Evolutionary conservation across 768 basidiomycete genomes (phyloP), one percentile per base, ranked within the genome.

Genomic region (Naganishia onofrii): DNA sequence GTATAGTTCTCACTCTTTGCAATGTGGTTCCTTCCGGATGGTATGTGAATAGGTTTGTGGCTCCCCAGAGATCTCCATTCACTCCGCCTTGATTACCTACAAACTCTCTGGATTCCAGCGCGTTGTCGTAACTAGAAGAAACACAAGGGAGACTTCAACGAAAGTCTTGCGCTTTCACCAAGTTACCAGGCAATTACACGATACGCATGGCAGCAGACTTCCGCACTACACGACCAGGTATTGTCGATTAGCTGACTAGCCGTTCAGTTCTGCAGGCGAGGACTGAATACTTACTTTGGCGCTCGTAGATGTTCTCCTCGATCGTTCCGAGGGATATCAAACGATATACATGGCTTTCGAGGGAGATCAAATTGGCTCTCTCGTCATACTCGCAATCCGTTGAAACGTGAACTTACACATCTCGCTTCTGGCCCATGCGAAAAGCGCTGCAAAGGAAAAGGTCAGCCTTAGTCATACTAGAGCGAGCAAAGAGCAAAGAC

Each of bases 241-340:
- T 63, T 48, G 3, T 44, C 26, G 31, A 23, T 48, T 66, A 67
- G 46, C 10, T n/a, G 44, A 19, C 17, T 54, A n/a, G 32, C 15
- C 13, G n/a, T 17, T 42, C 9, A 15, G 32, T 9, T 34, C 21
- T 19, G 28, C 36, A 29, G 6, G 28, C 63, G 42, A 19, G 23
- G 26, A 42, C 42, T 4, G 12, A 36, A 23, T 2, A 68, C 77
- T 68, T 28, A 79, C 79, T 74, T 64, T 80, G 79, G 1, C 79
- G 68, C 64, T 80, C 78, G 51, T 80, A 80, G 48, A 75, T 78
- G 19, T 78, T 71, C 72, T 80, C 79, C 52, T 80, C 79, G 28
- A 80, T 54, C 0, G 79, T 80, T 2, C 79, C 79, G 29, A 74
- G 74, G 10, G 74, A 75, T 48, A 80, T 79, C 42, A 80, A 58